Percentiles rank a stretch among this genome's conserved stretches.
phyloP scores from a whole-genome alignment of 2,329 filamentous ascomycete genomes.

The Epichloe glyceriae region DNA sequence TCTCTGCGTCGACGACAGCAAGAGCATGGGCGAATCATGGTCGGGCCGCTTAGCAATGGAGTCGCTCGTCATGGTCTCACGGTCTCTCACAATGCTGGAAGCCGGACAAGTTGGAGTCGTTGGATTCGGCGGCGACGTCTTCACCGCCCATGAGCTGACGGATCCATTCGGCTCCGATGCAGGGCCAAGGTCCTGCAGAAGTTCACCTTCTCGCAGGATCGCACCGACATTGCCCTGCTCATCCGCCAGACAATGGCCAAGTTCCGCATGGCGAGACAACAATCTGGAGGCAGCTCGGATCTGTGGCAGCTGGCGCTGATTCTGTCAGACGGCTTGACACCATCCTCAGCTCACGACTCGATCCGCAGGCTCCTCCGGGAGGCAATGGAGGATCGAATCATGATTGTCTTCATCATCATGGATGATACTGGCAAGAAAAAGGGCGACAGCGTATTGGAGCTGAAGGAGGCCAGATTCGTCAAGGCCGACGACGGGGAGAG shows the following conservation, averaged over 20 bases:
- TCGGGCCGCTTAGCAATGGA: conserved; percentile 78
- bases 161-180: conserved; percentile 63
- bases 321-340: conserved; percentile 86
- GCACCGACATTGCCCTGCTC: conserved; percentile 73
- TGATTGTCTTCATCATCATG: conserved; percentile 96
- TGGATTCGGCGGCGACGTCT: conserved; percentile 74
- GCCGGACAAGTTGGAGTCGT: conserved; percentile 86
- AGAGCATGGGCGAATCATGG: conserved; percentile 75
- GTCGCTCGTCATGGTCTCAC: conserved; percentile 81
- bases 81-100: conserved; percentile 82
- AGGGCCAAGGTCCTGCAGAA: conserved; percentile 68
- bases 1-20: conserved; percentile 91
- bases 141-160: conserved; percentile 75
- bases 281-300: conserved; percentile 46
- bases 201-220: conserved; percentile 74
- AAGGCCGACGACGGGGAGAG: conserved; percentile 46
- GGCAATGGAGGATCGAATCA: conserved; percentile 85
- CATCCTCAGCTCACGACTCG: conserved; percentile 63
- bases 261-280: conserved; percentile 64
- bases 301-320: conserved; percentile 93
- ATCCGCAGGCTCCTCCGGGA: conserved; percentile 74
- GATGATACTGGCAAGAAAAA: conserved; percentile 44
- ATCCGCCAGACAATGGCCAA: conserved; percentile 65
- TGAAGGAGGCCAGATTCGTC: conserved; percentile 77
- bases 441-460: conserved; percentile 65